A percentile compares a stretch with the other conserved stretches of the same genome.
Conservation (phyloP, 805 yeast genomes). For the Candida tallmaniae region DNA sequence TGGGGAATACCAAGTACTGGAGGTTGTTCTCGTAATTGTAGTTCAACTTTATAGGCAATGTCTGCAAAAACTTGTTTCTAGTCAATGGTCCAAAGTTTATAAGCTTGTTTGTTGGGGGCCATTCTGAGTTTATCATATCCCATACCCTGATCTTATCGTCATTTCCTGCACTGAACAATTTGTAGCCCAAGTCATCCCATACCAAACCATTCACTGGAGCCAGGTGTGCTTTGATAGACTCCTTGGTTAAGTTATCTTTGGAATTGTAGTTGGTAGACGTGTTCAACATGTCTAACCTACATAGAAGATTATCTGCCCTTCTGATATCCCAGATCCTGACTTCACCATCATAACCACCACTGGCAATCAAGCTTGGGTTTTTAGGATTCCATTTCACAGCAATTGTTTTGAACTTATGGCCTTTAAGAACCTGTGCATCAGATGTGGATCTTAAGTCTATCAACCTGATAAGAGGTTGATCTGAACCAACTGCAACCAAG, state of each 20-base stretch:
- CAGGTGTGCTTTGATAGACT: constrained; percentile 61
- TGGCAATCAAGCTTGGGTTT: constrained; percentile 55
- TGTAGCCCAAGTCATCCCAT: constrained; percentile 67
- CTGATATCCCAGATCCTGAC: constrained; percentile 85
- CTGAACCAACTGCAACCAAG: constrained; percentile 65
- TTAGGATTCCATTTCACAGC: constrained; percentile 74
- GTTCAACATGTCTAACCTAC: constrained; percentile 50
- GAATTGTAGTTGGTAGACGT: constrained; percentile 3
- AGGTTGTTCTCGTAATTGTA: constrained; percentile 49
- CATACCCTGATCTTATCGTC: constrained; percentile 81
- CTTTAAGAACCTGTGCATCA: constrained; percentile 65
- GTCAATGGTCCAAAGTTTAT: constrained; percentile 76
- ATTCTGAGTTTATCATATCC: constrained; percentile 46
- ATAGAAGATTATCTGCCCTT: constrained; percentile 57
- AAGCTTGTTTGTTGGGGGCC: constrained; percentile 52
- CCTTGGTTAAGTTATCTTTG: constrained; percentile 23
- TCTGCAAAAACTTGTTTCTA: constrained; percentile 52
- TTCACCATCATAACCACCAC: constrained; percentile 81
- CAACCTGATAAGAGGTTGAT: constrained; percentile 63
- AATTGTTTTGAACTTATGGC: constrained; percentile 54
- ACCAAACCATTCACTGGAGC: constrained; percentile 73
- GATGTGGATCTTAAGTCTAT: constrained; percentile 72
- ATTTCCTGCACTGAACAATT: constrained; percentile 62
- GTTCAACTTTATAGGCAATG: constrained; percentile 49
- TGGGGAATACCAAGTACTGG: constrained; percentile 63